Evolutionary conservation across 2,329 filamentous ascomycete genomes (phyloP), one percentile per base, ranked within the genome.

Genomic region (Chaetomiaceae sp.): DNA sequence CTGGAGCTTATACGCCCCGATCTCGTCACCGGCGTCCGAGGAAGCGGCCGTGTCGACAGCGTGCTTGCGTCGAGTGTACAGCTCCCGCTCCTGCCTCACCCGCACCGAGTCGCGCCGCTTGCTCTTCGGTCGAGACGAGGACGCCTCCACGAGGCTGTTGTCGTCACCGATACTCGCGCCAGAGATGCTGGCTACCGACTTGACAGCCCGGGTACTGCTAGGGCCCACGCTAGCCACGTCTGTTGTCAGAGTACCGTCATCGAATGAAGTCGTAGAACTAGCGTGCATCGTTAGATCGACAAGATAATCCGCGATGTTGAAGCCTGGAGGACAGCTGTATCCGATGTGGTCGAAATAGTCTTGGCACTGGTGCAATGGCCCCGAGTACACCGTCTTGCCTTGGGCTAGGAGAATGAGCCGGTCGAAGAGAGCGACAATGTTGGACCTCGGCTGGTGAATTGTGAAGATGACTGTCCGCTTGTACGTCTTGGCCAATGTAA

Each of bases 271-370:
- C 17, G 73, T 77, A 36, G 75, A 73, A 48, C 86, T 80, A 19
- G 89, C 90, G 63, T 98, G 93, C 91, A 98, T 97, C 0, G 93
- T 97, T 33, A 98, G 75, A 63, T 98, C 93, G 24, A 98, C 90
- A 5, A 98, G 78, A 61, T 96, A 98, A 64, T 98, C 93, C 4
- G 93, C 93, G 65, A 98, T 97, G 60, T 98, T 98, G 76, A 97
- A 98, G 2, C 94, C 94, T 19, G 90, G 85, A 10, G 93, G 93
- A 61, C 94, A 98, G 39, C 86, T 74, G 64, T 96, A 98, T 35
- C 93, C 94, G 51, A 95, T 83, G 38, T 81, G 77, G 60, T 96
- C 88, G 58, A 98, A 98, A 63, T 96, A 98, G 17, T 79, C 73
- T 64, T 98, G 93, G 62, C 93, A 98, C 54, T 83, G 83, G 1